A percentile compares a stretch with the other conserved stretches of the same genome.
Evolutionary conservation across 2,329 filamentous ascomycete species (phyloP).

Genomic region (Venturia oleaginea): DNA sequence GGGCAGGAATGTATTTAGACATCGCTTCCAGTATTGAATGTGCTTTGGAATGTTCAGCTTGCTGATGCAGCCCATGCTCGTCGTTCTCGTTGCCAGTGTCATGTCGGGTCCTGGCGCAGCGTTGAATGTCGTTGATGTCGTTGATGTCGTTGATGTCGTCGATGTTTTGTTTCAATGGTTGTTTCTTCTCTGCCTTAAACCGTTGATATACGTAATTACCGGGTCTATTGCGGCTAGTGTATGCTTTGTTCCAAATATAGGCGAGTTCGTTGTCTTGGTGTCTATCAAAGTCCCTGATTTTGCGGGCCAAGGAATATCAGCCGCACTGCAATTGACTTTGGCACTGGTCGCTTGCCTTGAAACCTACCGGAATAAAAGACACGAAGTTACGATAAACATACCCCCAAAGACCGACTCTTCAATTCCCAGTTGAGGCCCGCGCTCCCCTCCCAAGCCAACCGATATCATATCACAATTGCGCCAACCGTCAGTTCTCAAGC

Average conservation of each 20-base stretch:
- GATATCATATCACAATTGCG: background rate
- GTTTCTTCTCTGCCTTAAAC: background rate
- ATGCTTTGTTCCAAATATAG: background rate
- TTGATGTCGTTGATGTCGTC: background rate
- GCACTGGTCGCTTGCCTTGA: background rate
- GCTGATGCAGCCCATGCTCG: background rate
- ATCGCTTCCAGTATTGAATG: conserved; percentile 87
- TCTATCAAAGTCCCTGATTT: background rate
- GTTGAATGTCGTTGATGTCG: background rate
- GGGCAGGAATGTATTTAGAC: conserved; percentile 72
- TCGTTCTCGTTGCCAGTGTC: background rate
- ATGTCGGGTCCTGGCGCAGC: background rate
- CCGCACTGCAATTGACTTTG: background rate
- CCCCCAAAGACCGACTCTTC: background rate
- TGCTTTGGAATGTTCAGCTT: conserved; percentile 45
- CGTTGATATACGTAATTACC: background rate
- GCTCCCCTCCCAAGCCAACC: background rate
- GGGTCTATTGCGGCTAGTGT: background rate
- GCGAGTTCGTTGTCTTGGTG: background rate
- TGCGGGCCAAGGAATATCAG: background rate
- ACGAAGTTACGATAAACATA: conserved; percentile 2
- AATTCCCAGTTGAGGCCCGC: background rate
- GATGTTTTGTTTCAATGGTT: background rate
- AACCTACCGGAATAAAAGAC: background rate
- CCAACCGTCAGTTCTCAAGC: background rate